These are phyloP conservation scores for Xylaria sp. DNA, from an alignment of 2,329 filamentous ascomycete species.

Conservation along the genomic window DNA sequence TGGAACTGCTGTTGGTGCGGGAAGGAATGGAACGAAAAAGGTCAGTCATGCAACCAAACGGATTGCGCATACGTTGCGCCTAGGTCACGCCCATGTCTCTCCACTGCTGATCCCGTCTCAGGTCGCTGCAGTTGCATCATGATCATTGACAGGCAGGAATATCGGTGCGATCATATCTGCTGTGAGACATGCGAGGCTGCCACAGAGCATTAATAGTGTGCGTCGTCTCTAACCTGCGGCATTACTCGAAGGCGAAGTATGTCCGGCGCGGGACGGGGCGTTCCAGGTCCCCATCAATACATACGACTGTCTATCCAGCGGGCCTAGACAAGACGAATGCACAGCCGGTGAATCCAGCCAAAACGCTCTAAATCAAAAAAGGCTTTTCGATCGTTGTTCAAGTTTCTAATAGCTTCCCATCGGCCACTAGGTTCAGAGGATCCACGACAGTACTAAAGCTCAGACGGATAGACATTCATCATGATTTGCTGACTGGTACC, in stretches of 20 bases:
- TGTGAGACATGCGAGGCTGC: constrained; percentile 62
- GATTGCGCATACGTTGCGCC: constrained; percentile 2
- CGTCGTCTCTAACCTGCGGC: constrained; percentile 15
- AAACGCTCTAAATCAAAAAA: not conserved
- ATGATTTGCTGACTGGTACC: constrained; percentile 20
- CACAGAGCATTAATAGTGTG: constrained; percentile 43
- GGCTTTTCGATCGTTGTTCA: not conserved
- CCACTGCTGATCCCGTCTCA: constrained; percentile 37
- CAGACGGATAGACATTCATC: constrained; percentile 4
- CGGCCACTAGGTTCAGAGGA: not conserved
- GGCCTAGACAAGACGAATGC: not conserved
- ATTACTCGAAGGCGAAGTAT: constrained; percentile 15
- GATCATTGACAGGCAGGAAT: constrained; percentile 61
- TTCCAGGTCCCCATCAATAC: constrained; percentile 1
- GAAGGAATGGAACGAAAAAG: constrained; percentile 62
- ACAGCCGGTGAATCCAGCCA: constrained; percentile 22
- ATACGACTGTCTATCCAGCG: not conserved
- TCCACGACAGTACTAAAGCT: not conserved
- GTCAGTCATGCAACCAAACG: constrained; percentile 25
- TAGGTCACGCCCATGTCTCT: not conserved
- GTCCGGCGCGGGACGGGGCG: constrained; percentile 3
- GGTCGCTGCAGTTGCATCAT: constrained; percentile 64
- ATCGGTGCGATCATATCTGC: constrained; percentile 66
- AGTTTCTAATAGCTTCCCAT: constrained; percentile 8
- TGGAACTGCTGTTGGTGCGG: constrained; percentile 70